Evolutionary conservation across 2,329 filamentous ascomycete genomes (phyloP).

Genomic region (Fusarium beomiforme): DNA sequence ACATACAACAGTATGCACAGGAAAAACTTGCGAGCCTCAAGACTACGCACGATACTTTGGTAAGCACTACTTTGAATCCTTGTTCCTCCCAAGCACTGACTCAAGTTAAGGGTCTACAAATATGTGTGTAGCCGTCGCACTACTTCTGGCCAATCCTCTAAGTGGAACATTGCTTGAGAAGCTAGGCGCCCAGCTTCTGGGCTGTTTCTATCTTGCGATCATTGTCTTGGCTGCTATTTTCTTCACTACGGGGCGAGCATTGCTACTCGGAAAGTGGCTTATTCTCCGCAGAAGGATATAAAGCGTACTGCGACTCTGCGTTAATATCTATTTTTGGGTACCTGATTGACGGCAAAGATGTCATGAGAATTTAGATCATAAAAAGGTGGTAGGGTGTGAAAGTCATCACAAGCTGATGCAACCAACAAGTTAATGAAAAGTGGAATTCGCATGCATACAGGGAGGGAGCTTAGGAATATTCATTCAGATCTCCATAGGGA

Average conservation of each 20-base stretch:
- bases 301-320: not conserved
- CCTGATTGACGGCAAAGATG: not conserved
- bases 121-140: constrained; percentile 55
- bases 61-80: not conserved
- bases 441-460: not conserved
- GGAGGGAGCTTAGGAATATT: no score
- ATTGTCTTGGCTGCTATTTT: constrained; percentile 47
- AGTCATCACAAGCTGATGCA: accelerated
- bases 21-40: constrained; percentile 55
- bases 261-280: constrained; percentile 10
- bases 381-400: no score
- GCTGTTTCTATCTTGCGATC: constrained; percentile 56
- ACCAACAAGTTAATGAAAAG: not conserved
- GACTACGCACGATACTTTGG: constrained; percentile 56
- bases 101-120: constrained; percentile 54
- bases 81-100: accelerated
- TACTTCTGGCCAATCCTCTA: constrained; percentile 56
- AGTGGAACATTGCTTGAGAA: constrained; percentile 56
- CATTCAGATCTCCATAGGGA: not conserved
- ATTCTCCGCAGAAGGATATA: not conserved
- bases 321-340: not conserved
- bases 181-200: constrained; percentile 53
- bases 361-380: not conserved
- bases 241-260: constrained; percentile 32
- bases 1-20: constrained; percentile 51